Conservation (phyloP, 1,284 basidiomycete genomes). For the Puccinia hordei region DNA sequence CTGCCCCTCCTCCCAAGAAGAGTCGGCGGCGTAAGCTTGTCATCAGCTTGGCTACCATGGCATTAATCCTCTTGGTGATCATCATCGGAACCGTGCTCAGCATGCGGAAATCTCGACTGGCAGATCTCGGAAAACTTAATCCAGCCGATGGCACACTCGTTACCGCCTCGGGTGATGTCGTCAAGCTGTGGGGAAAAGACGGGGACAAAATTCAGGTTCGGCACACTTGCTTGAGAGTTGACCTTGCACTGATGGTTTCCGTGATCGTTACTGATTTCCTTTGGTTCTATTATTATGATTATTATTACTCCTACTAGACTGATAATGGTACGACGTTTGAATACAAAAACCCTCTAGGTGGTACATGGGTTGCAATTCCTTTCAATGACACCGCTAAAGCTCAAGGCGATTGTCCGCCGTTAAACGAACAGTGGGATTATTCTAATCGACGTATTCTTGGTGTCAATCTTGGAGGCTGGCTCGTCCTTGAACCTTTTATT, state of each 20-base stretch:
- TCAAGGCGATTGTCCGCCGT: conserved; percentile 62
- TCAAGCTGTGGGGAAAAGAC: conserved; percentile 46
- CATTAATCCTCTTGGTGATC: conserved; percentile 16
- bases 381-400: conserved; percentile 71
- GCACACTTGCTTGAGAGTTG: not conserved
- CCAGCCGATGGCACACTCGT: not conserved
- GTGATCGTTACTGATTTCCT: not conserved
- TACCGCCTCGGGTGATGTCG: not conserved
- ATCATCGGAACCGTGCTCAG: conserved; percentile 21
- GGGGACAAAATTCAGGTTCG: conserved; percentile 46
- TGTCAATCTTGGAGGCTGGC: conserved; percentile 78
- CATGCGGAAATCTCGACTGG: conserved; percentile 32
- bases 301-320: not conserved
- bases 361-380: conserved; percentile 63
- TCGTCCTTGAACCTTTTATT: conserved; percentile 59
- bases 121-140: not conserved
- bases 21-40: not conserved
- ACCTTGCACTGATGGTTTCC: not conserved
- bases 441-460: conserved; percentile 58
- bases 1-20: not conserved
- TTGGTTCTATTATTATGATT: not conserved
- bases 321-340: conserved; percentile 42
- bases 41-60: not conserved
- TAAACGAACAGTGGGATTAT: conserved; percentile 77
- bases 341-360: conserved; percentile 54